phyloP scores from a whole-genome alignment of 192 early-diverging fungal species.

The Haplosporangium gracile region DNA sequence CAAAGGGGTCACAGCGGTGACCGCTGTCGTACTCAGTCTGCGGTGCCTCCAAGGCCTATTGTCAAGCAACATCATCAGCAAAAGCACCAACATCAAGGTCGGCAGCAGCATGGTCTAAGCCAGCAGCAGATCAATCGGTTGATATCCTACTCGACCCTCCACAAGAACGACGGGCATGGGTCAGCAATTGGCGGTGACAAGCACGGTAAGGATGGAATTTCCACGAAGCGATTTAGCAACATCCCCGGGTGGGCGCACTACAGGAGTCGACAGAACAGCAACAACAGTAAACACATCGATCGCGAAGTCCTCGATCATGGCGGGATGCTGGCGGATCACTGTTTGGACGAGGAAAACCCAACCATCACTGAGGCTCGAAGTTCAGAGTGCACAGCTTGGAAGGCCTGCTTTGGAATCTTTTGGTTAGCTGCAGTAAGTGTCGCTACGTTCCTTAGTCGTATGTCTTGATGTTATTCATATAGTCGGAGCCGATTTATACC shows the following conservation, averaged over 20 bases:
- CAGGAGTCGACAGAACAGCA: conserved; percentile 31
- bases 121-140: conserved; percentile 24
- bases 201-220: not conserved
- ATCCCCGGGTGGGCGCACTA: conserved; percentile 30
- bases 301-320: conserved; percentile 38
- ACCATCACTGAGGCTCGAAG: not conserved
- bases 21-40: not conserved
- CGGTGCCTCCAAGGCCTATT: not conserved
- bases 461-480: not conserved
- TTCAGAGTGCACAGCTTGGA: conserved; percentile 38
- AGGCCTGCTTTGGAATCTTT: conserved; percentile 46
- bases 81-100: too few relatives aligned
- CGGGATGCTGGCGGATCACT: conserved; percentile 17
- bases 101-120: not conserved
- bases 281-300: conserved; percentile 15
- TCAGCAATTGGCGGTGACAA: conserved; percentile 1
- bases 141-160: conserved; percentile 22
- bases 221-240: not conserved
- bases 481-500: not conserved
- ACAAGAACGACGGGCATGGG: conserved; percentile 1
- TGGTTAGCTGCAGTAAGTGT: conserved; percentile 47
- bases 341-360: conserved; percentile 9
- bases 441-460: too few relatives aligned
- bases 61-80: not conserved
- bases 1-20: not conserved